These are phyloP conservation scores for Coniferiporia weirii DNA, from an alignment of 1,284 basidiomycete genomes.

Conservation along the genomic window DNA sequence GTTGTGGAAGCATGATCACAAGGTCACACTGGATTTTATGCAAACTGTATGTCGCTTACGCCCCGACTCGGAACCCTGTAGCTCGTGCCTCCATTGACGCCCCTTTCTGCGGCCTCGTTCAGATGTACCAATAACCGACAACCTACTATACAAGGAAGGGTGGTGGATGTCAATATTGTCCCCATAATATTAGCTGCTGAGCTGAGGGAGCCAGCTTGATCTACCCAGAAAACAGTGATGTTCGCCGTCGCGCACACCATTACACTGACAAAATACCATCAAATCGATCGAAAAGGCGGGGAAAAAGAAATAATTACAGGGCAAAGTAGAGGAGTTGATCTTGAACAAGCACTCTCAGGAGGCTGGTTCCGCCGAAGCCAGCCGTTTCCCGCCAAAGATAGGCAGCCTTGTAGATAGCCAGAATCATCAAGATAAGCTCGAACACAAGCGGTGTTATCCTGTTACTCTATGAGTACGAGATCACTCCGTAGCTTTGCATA, in stretches of 20 bases:
- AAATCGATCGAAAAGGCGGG: neutral
- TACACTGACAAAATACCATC: neutral
- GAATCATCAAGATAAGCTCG: neutral
- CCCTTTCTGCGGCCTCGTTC: neutral
- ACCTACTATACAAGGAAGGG: neutral
- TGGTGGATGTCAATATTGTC: neutral
- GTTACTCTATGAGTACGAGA: too few species aligned
- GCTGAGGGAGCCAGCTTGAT: neutral
- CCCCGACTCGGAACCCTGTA: neutral
- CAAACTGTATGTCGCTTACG: neutral
- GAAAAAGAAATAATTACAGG: neutral
- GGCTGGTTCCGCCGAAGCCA: neutral
- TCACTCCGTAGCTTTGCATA: too few species aligned
- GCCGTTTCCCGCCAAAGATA: neutral
- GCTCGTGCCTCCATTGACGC: neutral
- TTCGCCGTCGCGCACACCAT: neutral
- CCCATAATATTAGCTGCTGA: neutral
- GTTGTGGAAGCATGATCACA: too few species aligned
- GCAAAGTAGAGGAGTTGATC: conserved; percentile 1
- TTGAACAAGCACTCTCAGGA: neutral
- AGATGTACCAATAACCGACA: neutral
- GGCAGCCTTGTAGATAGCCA: conserved; percentile 1
- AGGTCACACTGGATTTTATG: too few species aligned
- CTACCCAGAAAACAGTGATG: neutral
- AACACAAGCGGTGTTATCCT: conserved; percentile 3